A percentile compares a stretch with the other conserved stretches of the same genome.
Conservation (phyloP, 345 rosid genomes). For the Gossypium stocksii region DNA sequence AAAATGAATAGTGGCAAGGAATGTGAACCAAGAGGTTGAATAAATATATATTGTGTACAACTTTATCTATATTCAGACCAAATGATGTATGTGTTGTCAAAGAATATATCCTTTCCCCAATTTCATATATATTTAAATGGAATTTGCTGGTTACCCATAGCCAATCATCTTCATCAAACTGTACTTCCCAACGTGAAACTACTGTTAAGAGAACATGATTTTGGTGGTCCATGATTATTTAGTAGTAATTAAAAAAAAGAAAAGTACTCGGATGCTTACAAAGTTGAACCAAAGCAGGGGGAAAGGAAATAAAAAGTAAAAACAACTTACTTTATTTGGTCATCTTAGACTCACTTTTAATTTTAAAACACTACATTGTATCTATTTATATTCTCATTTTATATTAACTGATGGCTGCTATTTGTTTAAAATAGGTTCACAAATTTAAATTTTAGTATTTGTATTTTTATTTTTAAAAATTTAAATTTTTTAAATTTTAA, state of each 20-base stretch:
- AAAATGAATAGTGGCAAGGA: no score
- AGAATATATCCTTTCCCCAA: slow-evolving; percentile 23
- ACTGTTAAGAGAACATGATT: slow-evolving; percentile 23
- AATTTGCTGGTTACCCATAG: slow-evolving; percentile 7
- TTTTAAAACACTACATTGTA: not conserved
- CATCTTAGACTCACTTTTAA: slow-evolving; percentile 7
- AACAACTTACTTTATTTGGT: slow-evolving; percentile 4
- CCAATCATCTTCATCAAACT: slow-evolving; percentile 16
- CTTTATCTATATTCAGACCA: no score
- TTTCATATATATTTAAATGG: slow-evolving; percentile 12
- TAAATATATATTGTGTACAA: no score
- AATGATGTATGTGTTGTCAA: not conserved
- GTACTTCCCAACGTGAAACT: slow-evolving; percentile 13
- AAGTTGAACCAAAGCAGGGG: not conserved
- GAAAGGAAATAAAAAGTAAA: not conserved
- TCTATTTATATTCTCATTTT: not conserved
- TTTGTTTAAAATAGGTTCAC: no score
- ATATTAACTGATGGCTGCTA: no score
- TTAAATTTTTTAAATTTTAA: no score
- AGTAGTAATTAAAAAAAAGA: not conserved
- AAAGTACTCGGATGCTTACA: no score
- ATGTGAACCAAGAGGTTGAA: no score
- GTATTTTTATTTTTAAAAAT: no score
- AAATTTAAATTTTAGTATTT: no score
- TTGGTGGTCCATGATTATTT: slow-evolving; percentile 30